Evolutionary conservation across 2,329 filamentous ascomycete species (phyloP).

Genomic region (Setomelanomma holmii): DNA sequence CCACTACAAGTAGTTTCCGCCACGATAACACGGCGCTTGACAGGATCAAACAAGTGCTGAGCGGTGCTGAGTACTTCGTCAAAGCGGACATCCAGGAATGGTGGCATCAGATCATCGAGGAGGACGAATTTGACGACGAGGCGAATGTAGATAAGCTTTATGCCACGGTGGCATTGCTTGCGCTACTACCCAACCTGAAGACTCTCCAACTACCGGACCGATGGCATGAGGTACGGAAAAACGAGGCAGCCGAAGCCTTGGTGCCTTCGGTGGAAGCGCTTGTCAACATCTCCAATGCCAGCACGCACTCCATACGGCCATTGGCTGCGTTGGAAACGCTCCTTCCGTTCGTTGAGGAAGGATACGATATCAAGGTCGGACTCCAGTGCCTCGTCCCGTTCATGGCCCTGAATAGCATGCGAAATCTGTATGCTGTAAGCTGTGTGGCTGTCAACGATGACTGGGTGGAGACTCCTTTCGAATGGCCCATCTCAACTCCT

Average conservation of each 20-base stretch:
- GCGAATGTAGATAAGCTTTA: slow-evolving; percentile 24
- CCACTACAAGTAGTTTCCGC: slow-evolving; percentile 21
- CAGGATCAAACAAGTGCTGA: slow-evolving; percentile 27
- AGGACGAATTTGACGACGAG: slow-evolving; percentile 19
- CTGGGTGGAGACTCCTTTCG: slow-evolving; percentile 37
- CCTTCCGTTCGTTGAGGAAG: slow-evolving; percentile 38
- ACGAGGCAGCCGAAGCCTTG: slow-evolving; percentile 23
- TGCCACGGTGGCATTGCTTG: slow-evolving; percentile 33
- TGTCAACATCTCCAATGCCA: slow-evolving; percentile 23
- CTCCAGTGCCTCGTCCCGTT: slow-evolving; percentile 40
- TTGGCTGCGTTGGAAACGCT: slow-evolving; percentile 35
- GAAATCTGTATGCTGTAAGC: slow-evolving; percentile 39
- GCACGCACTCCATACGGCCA: slow-evolving; percentile 14
- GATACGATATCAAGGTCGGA: slow-evolving; percentile 36
- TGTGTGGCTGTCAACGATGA: slow-evolving; percentile 41
- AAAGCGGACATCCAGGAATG: slow-evolving; percentile 28
- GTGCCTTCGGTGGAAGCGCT: slow-evolving; percentile 25
- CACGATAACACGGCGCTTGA: slow-evolving; percentile 25
- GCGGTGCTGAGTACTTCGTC: slow-evolving; percentile 19
- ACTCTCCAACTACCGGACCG: slow-evolving; percentile 33
- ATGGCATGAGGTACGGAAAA: slow-evolving; percentile 34
- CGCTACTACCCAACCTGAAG: slow-evolving; percentile 39
- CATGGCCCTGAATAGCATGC: slow-evolving; percentile 32
- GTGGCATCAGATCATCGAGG: slow-evolving; percentile 37
- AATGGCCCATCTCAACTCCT: slow-evolving; percentile 28